Evolutionary conservation across 306 rosid genomes (phyloP).

Genomic region (Parietaria judaica): DNA sequence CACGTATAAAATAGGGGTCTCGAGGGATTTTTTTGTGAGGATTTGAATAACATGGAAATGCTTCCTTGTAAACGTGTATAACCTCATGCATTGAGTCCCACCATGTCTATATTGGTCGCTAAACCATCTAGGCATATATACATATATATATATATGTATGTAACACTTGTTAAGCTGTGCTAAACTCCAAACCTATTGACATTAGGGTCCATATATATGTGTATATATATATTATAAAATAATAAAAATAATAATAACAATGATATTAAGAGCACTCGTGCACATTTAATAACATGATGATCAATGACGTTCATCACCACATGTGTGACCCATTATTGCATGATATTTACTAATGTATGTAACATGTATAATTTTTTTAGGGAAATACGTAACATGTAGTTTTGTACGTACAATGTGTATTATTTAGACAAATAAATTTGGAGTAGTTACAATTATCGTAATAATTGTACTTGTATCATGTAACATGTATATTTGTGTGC

Average conservation of each 20-base stretch:
- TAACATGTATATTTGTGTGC: too few species aligned
- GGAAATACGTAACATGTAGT: too few species aligned
- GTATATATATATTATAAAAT: background rate
- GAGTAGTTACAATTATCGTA: too few species aligned
- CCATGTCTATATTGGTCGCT: slow-evolving; percentile 10
- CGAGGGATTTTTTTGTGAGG: too few species aligned
- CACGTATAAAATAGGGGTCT: too few species aligned
- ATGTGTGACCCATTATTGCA: background rate
- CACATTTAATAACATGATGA: background rate
- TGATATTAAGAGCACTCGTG: slow-evolving; percentile 7
- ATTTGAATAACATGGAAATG: slow-evolving; percentile 3
- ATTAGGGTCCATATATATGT: slow-evolving; percentile 6
- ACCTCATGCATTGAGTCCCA: slow-evolving; percentile 9
- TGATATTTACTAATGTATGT: too few species aligned
- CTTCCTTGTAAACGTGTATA: background rate
- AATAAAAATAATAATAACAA: too few species aligned
- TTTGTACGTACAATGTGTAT: too few species aligned
- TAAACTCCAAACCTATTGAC: slow-evolving; percentile 4
- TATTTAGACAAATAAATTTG: too few species aligned
- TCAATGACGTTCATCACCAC: slow-evolving; percentile 1
- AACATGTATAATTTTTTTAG: too few species aligned
- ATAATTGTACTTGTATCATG: too few species aligned
- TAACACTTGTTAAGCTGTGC: background rate
- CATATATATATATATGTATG: background rate
- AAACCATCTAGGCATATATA: background rate